phyloP scores from a whole-genome alignment of 371 early-diverging fungal genomes.

The Smittium culicis region DNA sequence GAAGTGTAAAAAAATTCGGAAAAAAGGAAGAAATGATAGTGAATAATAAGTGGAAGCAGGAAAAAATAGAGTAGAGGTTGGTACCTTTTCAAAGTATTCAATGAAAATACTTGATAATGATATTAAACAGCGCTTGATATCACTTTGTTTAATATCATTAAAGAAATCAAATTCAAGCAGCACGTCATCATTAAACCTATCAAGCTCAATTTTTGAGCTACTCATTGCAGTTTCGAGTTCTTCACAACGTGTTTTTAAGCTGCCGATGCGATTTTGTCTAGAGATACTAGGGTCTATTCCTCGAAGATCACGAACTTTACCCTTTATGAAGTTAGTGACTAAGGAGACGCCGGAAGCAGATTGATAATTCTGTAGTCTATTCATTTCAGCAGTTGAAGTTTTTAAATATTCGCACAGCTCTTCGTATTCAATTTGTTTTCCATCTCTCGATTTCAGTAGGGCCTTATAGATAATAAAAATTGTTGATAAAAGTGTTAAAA shows the following conservation, averaged over 20 bases:
- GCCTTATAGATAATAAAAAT: conserved; percentile 27
- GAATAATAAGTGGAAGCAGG: too few relatives aligned
- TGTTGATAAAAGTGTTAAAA: not conserved
- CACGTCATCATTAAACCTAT: conserved; percentile 63
- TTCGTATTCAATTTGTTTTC: conserved; percentile 87
- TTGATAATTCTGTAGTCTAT: conserved; percentile 39
- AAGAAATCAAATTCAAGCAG: conserved; percentile 67
- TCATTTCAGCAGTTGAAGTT: conserved; percentile 44
- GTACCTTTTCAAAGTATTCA: conserved; percentile 62
- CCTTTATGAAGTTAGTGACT: conserved; percentile 64
- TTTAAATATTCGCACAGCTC: conserved; percentile 64
- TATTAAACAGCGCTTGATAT: conserved; percentile 57
- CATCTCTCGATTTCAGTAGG: conserved; percentile 68
- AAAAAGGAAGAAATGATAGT: too few relatives aligned
- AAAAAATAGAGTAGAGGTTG: too few relatives aligned
- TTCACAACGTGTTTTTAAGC: conserved; percentile 51
- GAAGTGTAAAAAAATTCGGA: too few relatives aligned
- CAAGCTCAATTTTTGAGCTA: conserved; percentile 48
- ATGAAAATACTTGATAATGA: conserved; percentile 61
- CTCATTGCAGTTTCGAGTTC: conserved; percentile 76
- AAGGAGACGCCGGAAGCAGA: conserved; percentile 37
- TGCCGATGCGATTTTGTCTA: conserved; percentile 55
- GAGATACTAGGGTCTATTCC: conserved; percentile 76
- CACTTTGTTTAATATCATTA: conserved; percentile 55
- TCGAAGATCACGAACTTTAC: conserved; percentile 75